Conservation (phyloP, 257 asterid genomes). For the Osmanthus fragrans region DNA sequence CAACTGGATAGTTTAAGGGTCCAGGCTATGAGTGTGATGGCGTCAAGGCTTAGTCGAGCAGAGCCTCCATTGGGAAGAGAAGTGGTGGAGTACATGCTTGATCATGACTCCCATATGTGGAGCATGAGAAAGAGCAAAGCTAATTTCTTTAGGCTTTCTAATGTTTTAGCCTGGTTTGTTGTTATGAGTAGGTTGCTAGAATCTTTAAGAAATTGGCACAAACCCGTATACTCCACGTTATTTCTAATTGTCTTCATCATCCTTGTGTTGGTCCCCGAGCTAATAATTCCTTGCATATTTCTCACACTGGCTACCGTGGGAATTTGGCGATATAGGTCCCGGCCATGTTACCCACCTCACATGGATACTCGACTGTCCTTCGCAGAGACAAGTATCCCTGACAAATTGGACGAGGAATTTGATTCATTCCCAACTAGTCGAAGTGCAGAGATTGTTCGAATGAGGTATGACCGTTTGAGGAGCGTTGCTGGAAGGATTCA, state of each 20-base stretch:
- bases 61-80: conserved; percentile 33
- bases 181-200: conserved; percentile 21
- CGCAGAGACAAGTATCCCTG: conserved; percentile 29
- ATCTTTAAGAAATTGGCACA: conserved; percentile 26
- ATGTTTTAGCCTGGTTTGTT: conserved; percentile 20
- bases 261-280: conserved; percentile 29
- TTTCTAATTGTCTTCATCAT: conserved; percentile 21
- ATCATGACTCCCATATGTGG: conserved; percentile 37
- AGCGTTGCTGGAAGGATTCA: conserved; percentile 35
- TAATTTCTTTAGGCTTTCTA: conserved; percentile 31
- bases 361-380: conserved; percentile 35
- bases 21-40: conserved; percentile 30
- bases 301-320: conserved; percentile 2
- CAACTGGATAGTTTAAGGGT: conserved; percentile 30
- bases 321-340: conserved; percentile 24
- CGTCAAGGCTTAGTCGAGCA: conserved; percentile 25
- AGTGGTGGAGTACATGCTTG: conserved; percentile 34
- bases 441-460: conserved; percentile 22
- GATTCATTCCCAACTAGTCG: conserved; percentile 30
- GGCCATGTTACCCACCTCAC: conserved; percentile 28
- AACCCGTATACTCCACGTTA: conserved; percentile 21
- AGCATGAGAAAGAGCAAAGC: conserved; percentile 39
- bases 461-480: conserved; percentile 35
- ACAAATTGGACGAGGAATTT: conserved; percentile 32
- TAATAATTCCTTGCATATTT: conserved; percentile 29